Percentiles rank a stretch among this genome's conserved stretches.
phyloP scores from a whole-genome alignment of 495 filamentous ascomycete genomes.

The Hamigera avellanea region DNA sequence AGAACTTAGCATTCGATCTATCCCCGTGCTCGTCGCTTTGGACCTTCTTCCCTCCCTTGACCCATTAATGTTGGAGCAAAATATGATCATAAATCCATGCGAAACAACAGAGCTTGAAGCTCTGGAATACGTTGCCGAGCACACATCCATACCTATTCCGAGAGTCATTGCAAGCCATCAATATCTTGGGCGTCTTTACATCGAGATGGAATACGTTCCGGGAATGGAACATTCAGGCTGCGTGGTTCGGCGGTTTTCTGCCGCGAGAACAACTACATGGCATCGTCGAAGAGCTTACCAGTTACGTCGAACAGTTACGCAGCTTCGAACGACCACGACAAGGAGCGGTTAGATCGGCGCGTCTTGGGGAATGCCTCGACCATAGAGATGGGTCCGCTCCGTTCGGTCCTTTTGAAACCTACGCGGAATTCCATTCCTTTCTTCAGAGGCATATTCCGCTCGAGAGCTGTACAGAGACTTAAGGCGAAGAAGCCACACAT shows the following conservation, averaged over 20 bases:
- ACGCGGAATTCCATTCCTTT: slow-evolving; percentile 1
- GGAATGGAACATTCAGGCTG: not conserved
- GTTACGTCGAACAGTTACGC: not conserved
- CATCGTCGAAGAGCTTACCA: slow-evolving; percentile 1
- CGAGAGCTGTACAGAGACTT: not conserved
- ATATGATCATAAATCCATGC: not conserved
- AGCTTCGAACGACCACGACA: not conserved
- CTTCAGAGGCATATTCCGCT: not conserved
- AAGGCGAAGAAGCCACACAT: not conserved
- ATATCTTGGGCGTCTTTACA: not conserved
- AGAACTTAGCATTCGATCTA: too few relatives aligned
- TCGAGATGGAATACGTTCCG: not conserved
- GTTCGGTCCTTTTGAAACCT: not conserved
- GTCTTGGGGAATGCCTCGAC: not conserved
- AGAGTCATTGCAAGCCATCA: not conserved
- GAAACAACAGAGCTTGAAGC: not conserved
- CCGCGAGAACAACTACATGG: not conserved
- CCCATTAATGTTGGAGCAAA: too few relatives aligned
- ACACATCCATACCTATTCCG: not conserved
- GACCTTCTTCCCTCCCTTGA: too few relatives aligned
- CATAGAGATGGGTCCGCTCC: not conserved
- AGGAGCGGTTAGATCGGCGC: not conserved
- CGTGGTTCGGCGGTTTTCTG: not conserved
- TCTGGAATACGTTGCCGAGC: not conserved
- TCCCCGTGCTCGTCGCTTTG: too few relatives aligned